Evolutionary conservation across 495 filamentous ascomycete genomes (phyloP).

Genomic region (Daldinia caldariorum): DNA sequence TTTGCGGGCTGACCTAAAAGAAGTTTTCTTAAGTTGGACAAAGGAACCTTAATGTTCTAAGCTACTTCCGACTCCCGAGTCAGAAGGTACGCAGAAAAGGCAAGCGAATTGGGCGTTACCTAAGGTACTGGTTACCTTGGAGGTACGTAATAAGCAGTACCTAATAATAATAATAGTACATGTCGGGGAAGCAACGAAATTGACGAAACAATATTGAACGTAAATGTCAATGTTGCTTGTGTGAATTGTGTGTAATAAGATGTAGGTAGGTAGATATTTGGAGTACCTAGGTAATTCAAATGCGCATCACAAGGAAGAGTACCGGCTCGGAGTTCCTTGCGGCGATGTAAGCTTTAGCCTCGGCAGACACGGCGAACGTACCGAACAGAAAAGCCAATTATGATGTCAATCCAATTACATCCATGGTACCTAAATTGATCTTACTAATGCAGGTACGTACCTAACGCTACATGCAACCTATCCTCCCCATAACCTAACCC

Average conservation of each 20-base stretch:
- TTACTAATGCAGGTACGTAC: conserved; percentile 31
- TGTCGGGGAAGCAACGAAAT: neutral
- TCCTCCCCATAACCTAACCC: conserved; percentile 16
- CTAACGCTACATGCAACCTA: neutral
- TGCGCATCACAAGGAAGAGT: conserved; percentile 30
- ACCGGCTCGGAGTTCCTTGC: conserved; percentile 1
- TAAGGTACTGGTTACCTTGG: neutral
- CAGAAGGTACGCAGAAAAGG: neutral
- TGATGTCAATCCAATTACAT: conserved; percentile 33
- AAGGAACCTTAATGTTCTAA: neutral
- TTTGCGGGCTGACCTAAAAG: neutral
- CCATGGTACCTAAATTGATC: neutral
- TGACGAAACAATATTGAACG: neutral
- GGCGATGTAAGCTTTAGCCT: conserved; percentile 38
- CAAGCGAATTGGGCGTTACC: neutral
- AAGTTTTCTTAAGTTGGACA: neutral
- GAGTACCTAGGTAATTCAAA: conserved; percentile 18
- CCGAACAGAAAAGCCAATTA: conserved; percentile 19
- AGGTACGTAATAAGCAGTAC: neutral
- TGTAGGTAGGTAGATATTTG: neutral
- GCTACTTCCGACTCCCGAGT: conserved; percentile 2
- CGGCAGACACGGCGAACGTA: conserved; percentile 25
- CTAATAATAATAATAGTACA: conserved; percentile 1
- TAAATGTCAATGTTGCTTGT: neutral
- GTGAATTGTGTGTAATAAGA: neutral